A percentile compares a stretch with the other conserved stretches of the same genome.
phyloP scores from a whole-genome alignment of 2,329 filamentous ascomycete species.

The Colletotrichum godetiae region DNA sequence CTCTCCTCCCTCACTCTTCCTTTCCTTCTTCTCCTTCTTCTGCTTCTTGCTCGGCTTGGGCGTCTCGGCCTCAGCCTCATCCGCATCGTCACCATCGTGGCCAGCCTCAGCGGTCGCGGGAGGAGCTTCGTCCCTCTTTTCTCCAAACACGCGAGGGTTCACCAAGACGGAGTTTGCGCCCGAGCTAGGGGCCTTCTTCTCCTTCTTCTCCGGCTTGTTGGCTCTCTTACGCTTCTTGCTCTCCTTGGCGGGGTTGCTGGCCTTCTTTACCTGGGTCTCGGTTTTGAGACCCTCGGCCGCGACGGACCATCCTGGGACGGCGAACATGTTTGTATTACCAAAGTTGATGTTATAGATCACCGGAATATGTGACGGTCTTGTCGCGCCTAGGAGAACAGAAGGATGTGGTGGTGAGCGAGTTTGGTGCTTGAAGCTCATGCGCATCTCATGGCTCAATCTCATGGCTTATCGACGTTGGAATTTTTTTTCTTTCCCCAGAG shows the following conservation, averaged over 20 bases:
- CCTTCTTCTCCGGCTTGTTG: constrained; percentile 49
- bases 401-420: constrained; percentile 2
- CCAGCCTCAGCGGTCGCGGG: constrained; percentile 36
- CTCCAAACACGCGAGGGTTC: constrained; percentile 79
- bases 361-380: not conserved
- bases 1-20: constrained; percentile 37
- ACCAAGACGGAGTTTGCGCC: constrained; percentile 79
- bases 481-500: constrained; percentile 29
- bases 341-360: not conserved
- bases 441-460: constrained; percentile 10
- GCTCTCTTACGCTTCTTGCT: constrained; percentile 57
- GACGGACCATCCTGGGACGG: constrained; percentile 92
- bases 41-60: constrained; percentile 31
- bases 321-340: constrained; percentile 76
- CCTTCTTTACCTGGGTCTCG: constrained; percentile 60
- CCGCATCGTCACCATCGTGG: constrained; percentile 29
- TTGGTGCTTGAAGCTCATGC: constrained; percentile 1
- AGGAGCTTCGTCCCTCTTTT: constrained; percentile 63
- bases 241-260: constrained; percentile 60
- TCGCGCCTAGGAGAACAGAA: not conserved
- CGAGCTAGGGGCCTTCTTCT: constrained; percentile 62
- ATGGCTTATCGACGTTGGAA: constrained; percentile 28
- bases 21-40: constrained; percentile 40
- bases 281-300: constrained; percentile 77
- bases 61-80: not conserved